Base-by-base conservation (phyloP, 2,329 filamentous ascomycete genomes). In the Fonsecaea erecta region DNA sequence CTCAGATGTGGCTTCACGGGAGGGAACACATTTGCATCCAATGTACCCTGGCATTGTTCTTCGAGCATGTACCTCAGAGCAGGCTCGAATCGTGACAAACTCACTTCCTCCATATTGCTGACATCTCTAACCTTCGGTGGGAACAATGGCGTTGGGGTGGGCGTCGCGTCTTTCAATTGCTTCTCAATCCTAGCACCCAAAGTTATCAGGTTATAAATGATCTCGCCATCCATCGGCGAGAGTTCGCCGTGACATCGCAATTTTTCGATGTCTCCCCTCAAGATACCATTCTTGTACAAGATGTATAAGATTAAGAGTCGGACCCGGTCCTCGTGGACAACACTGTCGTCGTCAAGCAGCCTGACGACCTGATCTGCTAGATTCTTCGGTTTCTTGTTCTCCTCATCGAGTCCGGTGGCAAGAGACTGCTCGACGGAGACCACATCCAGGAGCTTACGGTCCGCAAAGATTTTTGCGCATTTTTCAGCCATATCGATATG, bases 401-500 rank as follows among this genome's bases (percentile, higher is more conserved):
- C 93, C 78, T 98, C 94, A 72, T 98, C 95, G 4, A 97, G 81
- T 0, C 95, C 95, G 0, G 95, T 98, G 9, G 93, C 91, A 70
- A 99, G 83, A 30, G 88, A 92, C 83, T 98, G 95, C 78, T 99
- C 95, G 5, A 93, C 85, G 0, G 90, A 90, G 12, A 93, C 93
- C 64, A 98, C 83, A 74, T 99, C 95, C 6, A 90, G 85, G 6
- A 99, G 83, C 74, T 96, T 97, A 75, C 89, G 86, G 59, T 87
- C 82, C 75, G 96, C 89, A 73, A 99, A 99, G 40, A 91, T 86
- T 72, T 92, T 92, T 93, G 98, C 98, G 76, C 93, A 96, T 75
- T 97, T 93, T 75, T 97, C 91, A 1, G 95, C 95, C 94, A 99
- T 98, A 71, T 89, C 94, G 48, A 99, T 83, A 78, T 99, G 95